These are phyloP conservation scores for Triticum turgidum DNA, from an alignment of 176 grass and related monocot genomes.

Conservation along the genomic window DNA sequence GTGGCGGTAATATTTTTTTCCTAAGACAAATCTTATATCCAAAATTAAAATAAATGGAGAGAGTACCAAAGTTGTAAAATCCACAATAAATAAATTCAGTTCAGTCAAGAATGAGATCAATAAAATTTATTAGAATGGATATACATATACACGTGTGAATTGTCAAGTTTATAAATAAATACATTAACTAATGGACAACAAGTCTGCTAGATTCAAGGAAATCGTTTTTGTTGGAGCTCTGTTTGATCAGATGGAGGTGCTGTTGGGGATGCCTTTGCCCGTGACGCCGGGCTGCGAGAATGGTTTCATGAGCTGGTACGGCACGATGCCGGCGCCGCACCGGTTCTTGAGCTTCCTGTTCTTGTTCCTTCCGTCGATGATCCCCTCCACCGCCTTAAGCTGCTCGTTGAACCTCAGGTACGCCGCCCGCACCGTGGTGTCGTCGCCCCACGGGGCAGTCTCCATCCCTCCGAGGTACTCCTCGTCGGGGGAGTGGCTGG, in stretches of 20 bases:
- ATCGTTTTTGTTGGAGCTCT: not conserved
- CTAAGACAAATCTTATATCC: too few species aligned
- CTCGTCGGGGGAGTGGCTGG: constrained; percentile 73
- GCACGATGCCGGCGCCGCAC: constrained; percentile 64
- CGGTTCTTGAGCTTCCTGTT: constrained; percentile 57
- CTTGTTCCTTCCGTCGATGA: constrained; percentile 55
- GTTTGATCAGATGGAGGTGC: constrained; percentile 53
- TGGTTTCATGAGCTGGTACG: constrained; percentile 79
- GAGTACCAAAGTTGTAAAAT: too few species aligned
- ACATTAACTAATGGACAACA: not conserved
- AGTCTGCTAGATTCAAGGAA: not conserved
- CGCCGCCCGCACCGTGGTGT: constrained; percentile 36
- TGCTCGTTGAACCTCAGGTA: constrained; percentile 35
- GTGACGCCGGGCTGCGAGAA: constrained; percentile 54
- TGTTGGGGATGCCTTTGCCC: constrained; percentile 73
- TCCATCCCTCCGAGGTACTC: constrained; percentile 67
- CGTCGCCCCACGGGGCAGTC: constrained; percentile 47
- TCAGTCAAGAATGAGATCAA: too few species aligned
- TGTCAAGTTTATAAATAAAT: not conserved
- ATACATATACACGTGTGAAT: not conserved
- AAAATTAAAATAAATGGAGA: too few species aligned
- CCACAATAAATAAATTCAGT: too few species aligned
- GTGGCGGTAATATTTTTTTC: too few species aligned
- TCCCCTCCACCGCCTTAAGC: constrained; percentile 59
- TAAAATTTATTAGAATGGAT: not conserved